Base-by-base conservation (phyloP, 345 rosid genomes). In the Eucalyptus brandiana region DNA sequence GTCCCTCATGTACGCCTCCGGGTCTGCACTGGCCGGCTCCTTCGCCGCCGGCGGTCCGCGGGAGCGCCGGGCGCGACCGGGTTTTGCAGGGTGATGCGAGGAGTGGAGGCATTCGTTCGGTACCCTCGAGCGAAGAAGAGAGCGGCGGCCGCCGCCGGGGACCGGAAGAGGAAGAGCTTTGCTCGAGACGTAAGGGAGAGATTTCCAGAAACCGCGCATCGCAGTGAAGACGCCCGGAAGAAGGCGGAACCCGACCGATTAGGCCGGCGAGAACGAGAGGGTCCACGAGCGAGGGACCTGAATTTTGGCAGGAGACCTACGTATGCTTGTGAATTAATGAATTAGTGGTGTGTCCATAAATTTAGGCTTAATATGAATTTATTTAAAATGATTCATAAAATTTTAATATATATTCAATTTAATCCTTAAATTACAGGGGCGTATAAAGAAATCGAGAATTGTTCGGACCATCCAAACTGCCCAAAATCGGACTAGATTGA, bases 1-100 rank as follows among this genome's bases (percentile, higher is more conserved):
- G 86, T 94, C 93, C 89, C 98, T 92, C 92, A 93, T 95, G 83
- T 94, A 96, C 24, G 89, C 17, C 83, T 88, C 94, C 40, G 94
- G 94, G 9, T 88, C 91, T 28, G 86, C 88, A 67, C 50, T 1
- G 47, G 40, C 83, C 28, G 45, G 83, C 83, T 37, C 12, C 83
- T 76, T 40, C 83, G 83, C 45, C 83, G 47, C 28, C 26, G 58
- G 26, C 58, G 58, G 11, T 53, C 3, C 47, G 26, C 83, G 8
- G 83, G 83, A 21, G 42, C 15, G 47, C 47, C 13, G 1, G 5
- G 28, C 16, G 47, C 83, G 83, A 76, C 83, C 24, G 28, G 28
- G 83, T 76, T 23, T 76, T 6, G 83, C 83, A 4, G 83, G 14
- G 6, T 24, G 83, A 76, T 37, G 47, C 16, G 47, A 76, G 47